A percentile compares a stretch with the other conserved stretches of the same genome.
Conservation (phyloP, 2,329 filamentous ascomycete species). For the Aspergillus ochraceoroseus region DNA sequence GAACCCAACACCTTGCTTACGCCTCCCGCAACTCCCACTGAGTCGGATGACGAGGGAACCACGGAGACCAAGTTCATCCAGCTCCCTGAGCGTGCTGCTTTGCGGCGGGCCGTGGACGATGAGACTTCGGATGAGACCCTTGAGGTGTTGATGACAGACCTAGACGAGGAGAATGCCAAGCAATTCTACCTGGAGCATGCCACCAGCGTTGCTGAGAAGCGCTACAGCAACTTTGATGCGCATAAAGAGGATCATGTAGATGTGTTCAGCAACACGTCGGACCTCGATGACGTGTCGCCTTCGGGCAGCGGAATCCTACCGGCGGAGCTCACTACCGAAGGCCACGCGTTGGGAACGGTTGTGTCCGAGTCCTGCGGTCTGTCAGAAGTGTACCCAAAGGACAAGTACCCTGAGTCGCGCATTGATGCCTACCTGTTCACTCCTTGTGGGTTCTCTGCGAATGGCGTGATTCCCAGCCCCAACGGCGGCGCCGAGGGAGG, state of each 20-base stretch:
- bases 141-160: conserved; percentile 64
- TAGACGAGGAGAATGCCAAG: conserved; percentile 61
- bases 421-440: conserved; percentile 96
- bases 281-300: conserved; percentile 55
- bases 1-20: conserved; percentile 75
- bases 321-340: conserved; percentile 81
- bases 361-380: conserved; percentile 88
- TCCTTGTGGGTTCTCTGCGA: conserved; percentile 94
- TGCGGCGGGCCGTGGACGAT: conserved; percentile 31
- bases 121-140: conserved; percentile 46
- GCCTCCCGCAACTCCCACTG: conserved; percentile 69
- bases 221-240: conserved; percentile 67
- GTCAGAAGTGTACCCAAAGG: conserved; percentile 78
- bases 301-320: conserved; percentile 51
- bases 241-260: conserved; percentile 57
- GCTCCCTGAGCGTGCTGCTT: conserved; percentile 42
- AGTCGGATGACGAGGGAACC: conserved; percentile 47
- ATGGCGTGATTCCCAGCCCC: conserved; percentile 83
- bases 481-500: conserved; percentile 47
- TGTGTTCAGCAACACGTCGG: conserved; percentile 72
- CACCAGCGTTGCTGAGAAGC: conserved; percentile 82
- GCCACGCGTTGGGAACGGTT: conserved; percentile 85
- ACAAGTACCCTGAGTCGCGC: conserved; percentile 83
- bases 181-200: conserved; percentile 73
- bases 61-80: conserved; percentile 58